Evolutionary conservation across 2,329 filamentous ascomycete genomes (phyloP), one percentile per base, ranked within the genome.

Genomic region (Fusarium newnesense): DNA sequence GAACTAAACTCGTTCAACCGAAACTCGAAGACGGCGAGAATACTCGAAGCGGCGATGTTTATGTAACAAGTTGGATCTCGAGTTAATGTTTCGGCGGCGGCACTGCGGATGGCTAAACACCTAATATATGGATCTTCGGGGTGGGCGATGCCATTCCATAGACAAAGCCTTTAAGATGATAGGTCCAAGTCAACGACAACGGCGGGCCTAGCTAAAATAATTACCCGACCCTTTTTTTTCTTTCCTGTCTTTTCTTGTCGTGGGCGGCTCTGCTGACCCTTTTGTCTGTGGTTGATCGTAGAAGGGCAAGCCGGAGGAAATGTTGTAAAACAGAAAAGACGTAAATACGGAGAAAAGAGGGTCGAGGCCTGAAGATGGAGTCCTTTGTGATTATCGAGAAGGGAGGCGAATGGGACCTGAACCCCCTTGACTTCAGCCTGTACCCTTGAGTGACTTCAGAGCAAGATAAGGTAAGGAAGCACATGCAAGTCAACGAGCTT

Each of bases 131-230:
- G 60, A 36, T 49, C 46, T 58, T 73, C 59, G 70, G 65, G 32
- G 65, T 69, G 60, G 64, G 73, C 75, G 73, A 76, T 68, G 53
- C 66, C 70, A 77, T 75, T 76, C 75, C 73, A 73, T 44, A 56
- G 46, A 19, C 53, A 53, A 64, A 58, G 40, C 28, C 57, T 69
- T 40, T 58, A 56, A 64, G 67, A 65, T 69, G 62, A 63, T 67
- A 62, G 69, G 60, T 49, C 57, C 44, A 58, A 53, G 50, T 44
- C 39, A 50, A 68, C 42, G 52, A 63, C 58, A 63, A 67, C 37
- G 59, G 60, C 57, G 63, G 62, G 49, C 53, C 63, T 71, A 69
- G 60, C 59, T 67, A 67, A 61, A 67, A 53, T 37, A 50, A 50
- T 67, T 67, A 67, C 52, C 60, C 59, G 59, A 11, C 47, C 53